phyloP scores from a whole-genome alignment of 2,329 filamentous ascomycete species.

The Talaromyces atroroseus region DNA sequence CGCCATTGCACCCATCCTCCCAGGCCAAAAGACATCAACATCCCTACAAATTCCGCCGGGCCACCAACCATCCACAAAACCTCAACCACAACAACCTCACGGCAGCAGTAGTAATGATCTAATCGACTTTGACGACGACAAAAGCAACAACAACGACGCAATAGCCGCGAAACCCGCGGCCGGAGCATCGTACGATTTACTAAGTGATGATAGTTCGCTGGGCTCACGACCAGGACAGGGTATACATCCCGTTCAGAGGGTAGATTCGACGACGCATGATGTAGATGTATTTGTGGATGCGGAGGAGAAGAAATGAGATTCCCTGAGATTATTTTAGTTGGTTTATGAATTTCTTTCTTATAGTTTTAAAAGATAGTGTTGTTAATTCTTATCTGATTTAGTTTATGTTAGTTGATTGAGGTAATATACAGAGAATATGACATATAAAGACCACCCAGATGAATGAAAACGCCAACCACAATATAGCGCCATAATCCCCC shows the following conservation, averaged over 20 bases:
- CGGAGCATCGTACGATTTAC: conserved; percentile 15
- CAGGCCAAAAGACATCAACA: conserved; percentile 60
- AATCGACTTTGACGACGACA: conserved; percentile 22
- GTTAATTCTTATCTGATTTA: not conserved
- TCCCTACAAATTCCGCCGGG: conserved; percentile 51
- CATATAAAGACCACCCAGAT: not conserved
- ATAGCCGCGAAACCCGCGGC: conserved; percentile 1
- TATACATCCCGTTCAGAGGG: conserved; percentile 26
- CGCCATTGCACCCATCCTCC: conserved; percentile 76
- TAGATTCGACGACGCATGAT: conserved; percentile 35
- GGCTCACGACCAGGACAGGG: conserved; percentile 8
- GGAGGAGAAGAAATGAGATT: conserved; percentile 19
- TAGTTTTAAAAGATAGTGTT: conserved; percentile 17
- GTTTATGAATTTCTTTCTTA: not conserved
- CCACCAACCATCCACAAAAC: conserved; percentile 13
- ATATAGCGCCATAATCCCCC: too few relatives aligned
- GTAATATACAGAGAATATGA: not conserved
- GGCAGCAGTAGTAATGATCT: conserved; percentile 15
- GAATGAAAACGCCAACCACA: not conserved
- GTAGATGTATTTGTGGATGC: conserved; percentile 43
- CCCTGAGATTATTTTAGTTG: not conserved
- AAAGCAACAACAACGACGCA: not conserved
- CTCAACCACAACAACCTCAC: conserved; percentile 8
- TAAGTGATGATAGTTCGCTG: conserved; percentile 13
- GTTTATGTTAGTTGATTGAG: not conserved